These are phyloP conservation scores for Prunella vulgaris DNA, from an alignment of 257 asterid species.

Conservation along the genomic window DNA sequence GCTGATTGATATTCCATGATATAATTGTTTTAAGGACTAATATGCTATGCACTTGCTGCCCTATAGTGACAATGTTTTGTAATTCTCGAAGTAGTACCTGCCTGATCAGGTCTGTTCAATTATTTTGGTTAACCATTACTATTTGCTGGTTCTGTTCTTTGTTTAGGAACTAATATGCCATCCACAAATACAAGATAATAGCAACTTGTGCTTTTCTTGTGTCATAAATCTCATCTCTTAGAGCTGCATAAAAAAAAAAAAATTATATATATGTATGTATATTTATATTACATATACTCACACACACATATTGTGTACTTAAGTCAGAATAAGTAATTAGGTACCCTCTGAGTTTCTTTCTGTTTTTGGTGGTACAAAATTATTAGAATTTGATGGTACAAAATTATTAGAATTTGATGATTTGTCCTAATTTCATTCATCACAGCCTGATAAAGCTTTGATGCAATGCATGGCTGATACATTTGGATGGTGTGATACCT, in stretches of 20 bases:
- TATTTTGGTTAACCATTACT: background rate
- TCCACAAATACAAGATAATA: background rate
- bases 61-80: background rate
- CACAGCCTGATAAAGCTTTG: background rate
- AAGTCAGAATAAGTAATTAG: background rate
- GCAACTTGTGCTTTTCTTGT: background rate
- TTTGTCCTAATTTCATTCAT: background rate
- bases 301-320: background rate
- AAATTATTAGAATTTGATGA: background rate
- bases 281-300: background rate
- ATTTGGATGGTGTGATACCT: conserved; percentile 12
- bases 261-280: too few species aligned
- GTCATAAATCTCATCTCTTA: conserved; percentile 1
- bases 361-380: background rate
- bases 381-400: background rate
- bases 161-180: background rate
- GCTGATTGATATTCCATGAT: background rate
- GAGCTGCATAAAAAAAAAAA: background rate
- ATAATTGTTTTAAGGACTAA: background rate
- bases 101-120: background rate
- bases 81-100: background rate
- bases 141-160: background rate
- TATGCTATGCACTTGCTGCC: background rate
- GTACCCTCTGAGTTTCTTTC: background rate
- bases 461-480: conserved; percentile 11